These are phyloP conservation scores for Nicotiana rustica DNA, from an alignment of 305 asterid genomes.

Conservation along the genomic window DNA sequence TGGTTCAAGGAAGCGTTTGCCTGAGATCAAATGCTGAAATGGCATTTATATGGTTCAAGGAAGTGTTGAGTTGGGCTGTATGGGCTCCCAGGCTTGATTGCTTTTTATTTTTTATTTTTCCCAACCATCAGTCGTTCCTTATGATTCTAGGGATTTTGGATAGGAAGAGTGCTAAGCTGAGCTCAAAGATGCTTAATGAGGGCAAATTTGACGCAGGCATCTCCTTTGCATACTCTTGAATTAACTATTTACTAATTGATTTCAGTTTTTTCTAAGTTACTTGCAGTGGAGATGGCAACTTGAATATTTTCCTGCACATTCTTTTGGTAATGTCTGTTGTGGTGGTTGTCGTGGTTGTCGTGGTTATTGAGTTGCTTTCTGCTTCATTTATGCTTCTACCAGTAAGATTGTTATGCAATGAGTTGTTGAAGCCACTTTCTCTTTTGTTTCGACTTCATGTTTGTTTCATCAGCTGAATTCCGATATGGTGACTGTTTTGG, in stretches of 20 bases:
- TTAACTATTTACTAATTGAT: no score
- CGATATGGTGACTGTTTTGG: background rate
- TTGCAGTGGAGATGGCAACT: background rate
- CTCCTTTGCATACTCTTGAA: background rate
- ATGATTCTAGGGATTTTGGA: no score
- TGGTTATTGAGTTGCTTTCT: background rate
- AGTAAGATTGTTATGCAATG: background rate
- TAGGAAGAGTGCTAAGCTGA: no score
- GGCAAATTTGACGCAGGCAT: background rate
- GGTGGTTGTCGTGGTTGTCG: background rate
- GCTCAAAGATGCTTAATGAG: no score
- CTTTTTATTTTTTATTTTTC: no score
- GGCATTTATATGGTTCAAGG: no score
- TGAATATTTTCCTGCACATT: background rate
- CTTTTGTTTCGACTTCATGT: background rate
- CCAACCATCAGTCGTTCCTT: no score
- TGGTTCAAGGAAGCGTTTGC: no score
- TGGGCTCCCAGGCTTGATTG: no score
- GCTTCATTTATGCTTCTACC: background rate
- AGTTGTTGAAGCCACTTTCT: background rate
- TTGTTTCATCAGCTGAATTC: background rate
- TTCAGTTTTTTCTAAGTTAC: background rate
- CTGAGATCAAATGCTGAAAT: no score
- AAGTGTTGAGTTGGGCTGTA: no score
- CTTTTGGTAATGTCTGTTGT: no score